A percentile compares a stretch with the other conserved stretches of the same genome.
These are phyloP conservation scores for Kregervanrija pseudodelftensis DNA, from an alignment of 805 yeast species.

Conservation along the genomic window DNA sequence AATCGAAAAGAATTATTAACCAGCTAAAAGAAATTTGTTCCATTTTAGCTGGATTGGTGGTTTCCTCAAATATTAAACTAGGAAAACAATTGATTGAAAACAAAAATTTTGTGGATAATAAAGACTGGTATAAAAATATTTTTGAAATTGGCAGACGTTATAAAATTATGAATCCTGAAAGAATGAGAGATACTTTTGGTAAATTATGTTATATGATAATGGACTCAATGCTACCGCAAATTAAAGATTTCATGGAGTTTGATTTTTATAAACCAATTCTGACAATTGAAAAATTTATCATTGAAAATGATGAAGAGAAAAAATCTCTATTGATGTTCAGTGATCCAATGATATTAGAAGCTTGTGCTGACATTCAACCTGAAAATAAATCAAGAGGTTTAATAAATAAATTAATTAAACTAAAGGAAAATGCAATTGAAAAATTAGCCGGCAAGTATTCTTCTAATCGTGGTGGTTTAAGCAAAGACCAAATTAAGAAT, in stretches of 20 bases:
- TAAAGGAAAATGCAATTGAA: constrained; percentile 67
- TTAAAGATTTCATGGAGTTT: constrained; percentile 65
- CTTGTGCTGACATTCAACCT: constrained; percentile 62
- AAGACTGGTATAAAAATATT: constrained; percentile 62
- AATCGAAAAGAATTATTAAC: constrained; percentile 61
- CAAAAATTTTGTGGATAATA: constrained; percentile 61
- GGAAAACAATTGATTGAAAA: constrained; percentile 61
- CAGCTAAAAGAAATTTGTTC: constrained; percentile 74
- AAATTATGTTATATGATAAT: constrained; percentile 77
- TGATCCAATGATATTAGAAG: constrained; percentile 52
- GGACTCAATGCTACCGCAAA: constrained; percentile 74
- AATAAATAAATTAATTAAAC: constrained; percentile 52
- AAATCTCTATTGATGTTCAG: constrained; percentile 39
- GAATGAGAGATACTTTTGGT: constrained; percentile 73
- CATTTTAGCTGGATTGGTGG: constrained; percentile 69
- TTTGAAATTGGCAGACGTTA: constrained; percentile 78
- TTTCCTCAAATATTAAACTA: constrained; percentile 65
- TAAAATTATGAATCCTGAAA: constrained; percentile 79
- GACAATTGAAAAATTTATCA: constrained; percentile 38
- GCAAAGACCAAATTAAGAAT: constrained; percentile 61
- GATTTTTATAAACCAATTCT: constrained; percentile 66
- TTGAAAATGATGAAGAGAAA: constrained; percentile 27
- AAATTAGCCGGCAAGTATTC: constrained; percentile 43
- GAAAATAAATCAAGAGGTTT: constrained; percentile 46
- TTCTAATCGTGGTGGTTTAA: constrained; percentile 28